phyloP scores from a whole-genome alignment of 2,329 filamentous ascomycete genomes.

The Chrysosporium queenslandicum region DNA sequence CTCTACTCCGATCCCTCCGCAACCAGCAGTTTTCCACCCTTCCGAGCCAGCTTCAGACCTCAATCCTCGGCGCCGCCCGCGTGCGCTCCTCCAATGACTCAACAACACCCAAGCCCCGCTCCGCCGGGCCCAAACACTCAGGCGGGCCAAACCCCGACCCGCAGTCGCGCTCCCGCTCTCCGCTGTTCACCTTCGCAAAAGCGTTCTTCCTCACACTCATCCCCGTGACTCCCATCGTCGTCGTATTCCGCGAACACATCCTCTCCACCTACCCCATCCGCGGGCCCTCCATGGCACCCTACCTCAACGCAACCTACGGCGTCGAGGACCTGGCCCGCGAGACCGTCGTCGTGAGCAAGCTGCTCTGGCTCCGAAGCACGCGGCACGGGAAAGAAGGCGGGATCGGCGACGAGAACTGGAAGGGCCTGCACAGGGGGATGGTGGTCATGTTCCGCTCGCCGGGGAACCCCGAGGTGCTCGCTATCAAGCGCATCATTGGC shows the following conservation, averaged over 20 bases:
- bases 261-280: conserved; percentile 35
- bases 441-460: conserved; percentile 63
- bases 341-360: conserved; percentile 35
- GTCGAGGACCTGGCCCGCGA: conserved; percentile 32
- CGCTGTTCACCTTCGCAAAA: conserved; percentile 19
- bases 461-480: conserved; percentile 54
- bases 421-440: conserved; percentile 58
- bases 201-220: conserved; percentile 20
- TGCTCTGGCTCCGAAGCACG: conserved; percentile 21
- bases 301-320: conserved; percentile 57
- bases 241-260: conserved; percentile 35
- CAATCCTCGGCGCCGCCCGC: neutral
- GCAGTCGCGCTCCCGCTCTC: conserved; percentile 19
- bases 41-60: too few relatives aligned
- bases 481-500: conserved; percentile 74
- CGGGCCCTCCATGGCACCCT: conserved; percentile 63
- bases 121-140: neutral
- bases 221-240: conserved; percentile 30
- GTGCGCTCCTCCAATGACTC: neutral
- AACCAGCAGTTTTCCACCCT: too few relatives aligned
- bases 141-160: too few relatives aligned
- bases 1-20: neutral
- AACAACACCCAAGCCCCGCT: neutral
- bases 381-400: conserved; percentile 31
- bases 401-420: conserved; percentile 43